Evolutionary conservation across 2,329 filamentous ascomycete genomes (phyloP).

Genomic region (Aureobasidium lini): DNA sequence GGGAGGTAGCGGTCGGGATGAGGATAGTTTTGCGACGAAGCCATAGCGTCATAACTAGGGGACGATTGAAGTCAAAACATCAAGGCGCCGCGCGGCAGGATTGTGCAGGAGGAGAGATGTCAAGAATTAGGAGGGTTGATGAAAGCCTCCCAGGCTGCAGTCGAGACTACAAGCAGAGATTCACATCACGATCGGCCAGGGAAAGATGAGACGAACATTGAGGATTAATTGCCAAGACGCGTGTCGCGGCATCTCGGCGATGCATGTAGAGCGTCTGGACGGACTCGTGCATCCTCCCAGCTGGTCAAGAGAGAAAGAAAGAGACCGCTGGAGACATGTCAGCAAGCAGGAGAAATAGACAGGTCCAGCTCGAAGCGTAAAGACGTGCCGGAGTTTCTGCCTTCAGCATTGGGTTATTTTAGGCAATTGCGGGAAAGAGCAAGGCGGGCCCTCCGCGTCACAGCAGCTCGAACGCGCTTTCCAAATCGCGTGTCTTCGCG

Average conservation of each 20-base stretch:
- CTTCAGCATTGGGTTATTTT: not conserved
- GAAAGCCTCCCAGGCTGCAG: constrained; percentile 5
- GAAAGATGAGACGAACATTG: not conserved
- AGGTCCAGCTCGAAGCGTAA: too few species aligned
- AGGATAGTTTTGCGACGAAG: not conserved
- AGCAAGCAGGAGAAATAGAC: too few species aligned
- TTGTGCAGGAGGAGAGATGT: not conserved
- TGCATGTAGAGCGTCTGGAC: too few species aligned
- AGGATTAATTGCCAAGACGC: constrained; percentile 3
- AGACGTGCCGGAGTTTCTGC: not conserved
- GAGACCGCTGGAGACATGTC: too few species aligned
- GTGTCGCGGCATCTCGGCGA: not conserved
- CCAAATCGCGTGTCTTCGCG: not conserved
- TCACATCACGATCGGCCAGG: not conserved
- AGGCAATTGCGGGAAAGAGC: not conserved
- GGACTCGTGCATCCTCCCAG: too few species aligned
- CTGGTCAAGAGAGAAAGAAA: too few species aligned
- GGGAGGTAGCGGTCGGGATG: not conserved
- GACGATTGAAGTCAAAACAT: not conserved
- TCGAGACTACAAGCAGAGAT: not conserved
- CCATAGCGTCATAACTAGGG: not conserved
- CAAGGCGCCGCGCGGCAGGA: not conserved
- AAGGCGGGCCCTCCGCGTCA: not conserved
- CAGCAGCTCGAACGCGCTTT: not conserved
- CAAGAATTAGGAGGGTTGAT: not conserved